These are phyloP conservation scores for Gloeopeniophorella convolvens DNA, from an alignment of 768 basidiomycete genomes.

Conservation along the genomic window DNA sequence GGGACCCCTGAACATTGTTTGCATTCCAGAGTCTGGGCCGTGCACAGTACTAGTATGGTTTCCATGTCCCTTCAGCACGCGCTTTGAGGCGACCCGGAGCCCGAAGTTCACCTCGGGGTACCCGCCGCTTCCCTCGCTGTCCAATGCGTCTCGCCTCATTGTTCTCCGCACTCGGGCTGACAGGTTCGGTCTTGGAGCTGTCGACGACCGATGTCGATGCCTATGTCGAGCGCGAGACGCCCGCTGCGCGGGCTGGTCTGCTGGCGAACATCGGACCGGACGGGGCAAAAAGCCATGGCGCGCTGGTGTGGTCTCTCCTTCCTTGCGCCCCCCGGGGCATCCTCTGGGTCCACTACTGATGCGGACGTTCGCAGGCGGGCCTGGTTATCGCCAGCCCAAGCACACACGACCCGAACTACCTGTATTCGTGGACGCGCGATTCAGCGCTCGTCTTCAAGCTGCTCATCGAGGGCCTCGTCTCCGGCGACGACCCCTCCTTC, in stretches of 20 bases:
- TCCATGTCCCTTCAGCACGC: no score
- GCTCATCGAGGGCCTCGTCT: slow-evolving; percentile 45
- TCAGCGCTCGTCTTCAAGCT: slow-evolving; percentile 64
- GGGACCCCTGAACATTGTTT: no score
- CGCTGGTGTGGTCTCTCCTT: slow-evolving; percentile 29
- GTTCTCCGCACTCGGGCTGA: slow-evolving; percentile 26
- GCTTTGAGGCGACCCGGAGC: no score
- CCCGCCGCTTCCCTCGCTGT: neutral
- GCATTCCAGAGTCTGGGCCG: no score
- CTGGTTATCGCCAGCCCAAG: slow-evolving; percentile 37
- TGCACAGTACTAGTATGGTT: no score
- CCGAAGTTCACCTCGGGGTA: no score
- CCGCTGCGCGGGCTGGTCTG: slow-evolving; percentile 54
- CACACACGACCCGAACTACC: slow-evolving; percentile 43
- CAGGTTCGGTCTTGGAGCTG: slow-evolving; percentile 21
- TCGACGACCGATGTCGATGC: slow-evolving; percentile 35
- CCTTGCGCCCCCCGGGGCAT: neutral
- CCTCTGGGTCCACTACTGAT: neutral
- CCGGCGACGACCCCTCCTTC: slow-evolving; percentile 45
- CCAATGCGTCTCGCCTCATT: slow-evolving; percentile 28
- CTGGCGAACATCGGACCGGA: slow-evolving; percentile 64
- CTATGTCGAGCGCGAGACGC: slow-evolving; percentile 47
- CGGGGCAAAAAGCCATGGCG: slow-evolving; percentile 49
- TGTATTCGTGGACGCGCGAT: slow-evolving; percentile 73
- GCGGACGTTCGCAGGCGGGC: no score